These are phyloP conservation scores for Xerocomus potaroensis DNA, from an alignment of 768 basidiomycete genomes.

Conservation along the genomic window DNA sequence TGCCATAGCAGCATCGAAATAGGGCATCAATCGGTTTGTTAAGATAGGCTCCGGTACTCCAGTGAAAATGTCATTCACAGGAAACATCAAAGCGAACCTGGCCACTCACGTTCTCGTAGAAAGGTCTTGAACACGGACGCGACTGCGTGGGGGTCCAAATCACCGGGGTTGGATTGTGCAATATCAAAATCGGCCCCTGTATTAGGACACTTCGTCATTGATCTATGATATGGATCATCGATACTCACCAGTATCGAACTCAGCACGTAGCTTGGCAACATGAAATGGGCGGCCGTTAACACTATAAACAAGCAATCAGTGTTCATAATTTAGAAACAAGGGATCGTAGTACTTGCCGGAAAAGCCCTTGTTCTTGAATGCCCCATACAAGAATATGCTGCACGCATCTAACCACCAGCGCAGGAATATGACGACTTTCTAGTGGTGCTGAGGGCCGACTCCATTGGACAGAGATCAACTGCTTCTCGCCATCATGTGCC, in stretches of 20 bases:
- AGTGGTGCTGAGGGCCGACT: constrained; percentile 29
- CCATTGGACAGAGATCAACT: neutral
- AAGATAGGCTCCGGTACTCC: constrained; percentile 85
- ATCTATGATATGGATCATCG: neutral
- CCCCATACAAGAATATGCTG: constrained; percentile 83
- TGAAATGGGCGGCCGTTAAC: constrained; percentile 83
- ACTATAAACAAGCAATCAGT: constrained; percentile 37
- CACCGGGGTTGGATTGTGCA: constrained; percentile 69
- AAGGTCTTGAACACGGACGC: constrained; percentile 91
- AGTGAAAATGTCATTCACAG: constrained; percentile 7
- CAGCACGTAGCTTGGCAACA: constrained; percentile 64
- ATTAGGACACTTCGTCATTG: constrained; percentile 8
- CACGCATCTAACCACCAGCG: constrained; percentile 75
- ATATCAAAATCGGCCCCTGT: constrained; percentile 86
- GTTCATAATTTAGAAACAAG: neutral
- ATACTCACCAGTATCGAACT: constrained; percentile 74
- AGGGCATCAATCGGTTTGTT: constrained; percentile 63
- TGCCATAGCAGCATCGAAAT: constrained; percentile 74
- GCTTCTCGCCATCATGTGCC: constrained; percentile 1
- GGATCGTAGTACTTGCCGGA: constrained; percentile 52
- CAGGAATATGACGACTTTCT: constrained; percentile 58
- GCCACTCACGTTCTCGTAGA: constrained; percentile 79
- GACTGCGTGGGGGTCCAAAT: constrained; percentile 93
- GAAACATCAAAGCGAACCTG: neutral
- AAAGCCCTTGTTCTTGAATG: constrained; percentile 80